A percentile compares a stretch with the other conserved stretches of the same genome.
Evolutionary conservation across 148 eudicot genomes (phyloP).

Genomic region (Fagopyrum esculentum): DNA sequence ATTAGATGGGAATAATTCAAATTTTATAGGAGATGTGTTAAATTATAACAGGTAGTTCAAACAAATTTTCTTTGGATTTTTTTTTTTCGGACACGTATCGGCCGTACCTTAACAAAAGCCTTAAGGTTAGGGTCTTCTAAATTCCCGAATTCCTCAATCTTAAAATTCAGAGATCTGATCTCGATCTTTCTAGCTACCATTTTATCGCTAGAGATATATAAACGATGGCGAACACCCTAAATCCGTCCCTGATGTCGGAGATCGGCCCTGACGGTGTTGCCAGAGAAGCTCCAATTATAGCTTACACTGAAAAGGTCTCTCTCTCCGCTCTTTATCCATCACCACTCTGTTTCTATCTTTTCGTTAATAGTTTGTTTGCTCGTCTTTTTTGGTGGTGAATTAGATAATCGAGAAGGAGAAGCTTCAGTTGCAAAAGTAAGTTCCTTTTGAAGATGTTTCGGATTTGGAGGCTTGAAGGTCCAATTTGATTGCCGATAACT

Average conservation of each 20-base stretch:
- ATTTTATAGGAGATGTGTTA: too few relatives aligned
- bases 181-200: too few relatives aligned
- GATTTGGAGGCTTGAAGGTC: not conserved
- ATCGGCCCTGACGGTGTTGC: constrained; percentile 81
- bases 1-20: too few relatives aligned
- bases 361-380: not conserved
- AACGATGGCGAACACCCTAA: constrained; percentile 30
- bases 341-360: constrained; percentile 3
- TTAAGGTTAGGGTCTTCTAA: too few relatives aligned
- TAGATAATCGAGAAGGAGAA: constrained; percentile 72
- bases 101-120: too few relatives aligned
- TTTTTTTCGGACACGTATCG: too few relatives aligned
- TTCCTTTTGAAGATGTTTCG: constrained; percentile 1
- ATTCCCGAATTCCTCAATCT: too few relatives aligned
- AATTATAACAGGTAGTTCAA: too few relatives aligned
- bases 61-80: too few relatives aligned
- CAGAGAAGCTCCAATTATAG: constrained; percentile 72
- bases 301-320: constrained; percentile 83
- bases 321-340: not conserved
- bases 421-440: constrained; percentile 63
- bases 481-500: not conserved
- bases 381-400: constrained; percentile 9
- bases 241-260: constrained; percentile 42
- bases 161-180: too few relatives aligned
- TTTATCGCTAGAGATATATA: too few relatives aligned